Percentiles rank a stretch among this genome's conserved stretches.
Evolutionary conservation across 2,329 filamentous ascomycete species (phyloP).

Genomic region (Fusarium vanettenii): DNA sequence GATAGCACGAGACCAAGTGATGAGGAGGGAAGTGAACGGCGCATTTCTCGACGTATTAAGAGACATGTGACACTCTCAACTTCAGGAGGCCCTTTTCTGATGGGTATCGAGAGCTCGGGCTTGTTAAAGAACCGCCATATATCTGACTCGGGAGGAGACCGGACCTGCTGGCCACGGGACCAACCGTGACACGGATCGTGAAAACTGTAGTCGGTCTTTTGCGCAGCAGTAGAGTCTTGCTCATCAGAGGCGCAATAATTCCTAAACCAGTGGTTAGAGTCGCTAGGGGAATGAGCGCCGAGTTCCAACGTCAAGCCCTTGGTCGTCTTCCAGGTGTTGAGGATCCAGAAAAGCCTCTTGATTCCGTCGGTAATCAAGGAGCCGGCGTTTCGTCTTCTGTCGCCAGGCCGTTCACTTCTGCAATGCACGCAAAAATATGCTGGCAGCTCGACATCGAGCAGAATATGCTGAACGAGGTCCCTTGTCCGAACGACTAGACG

Average conservation of each 20-base stretch:
- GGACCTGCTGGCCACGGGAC: slow-evolving; percentile 42
- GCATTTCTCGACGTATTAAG: slow-evolving; percentile 49
- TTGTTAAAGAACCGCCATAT: slow-evolving; percentile 42
- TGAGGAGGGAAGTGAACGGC: slow-evolving; percentile 37
- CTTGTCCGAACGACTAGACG: slow-evolving; percentile 19
- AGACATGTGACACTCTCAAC: slow-evolving; percentile 46
- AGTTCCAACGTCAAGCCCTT: slow-evolving; percentile 48
- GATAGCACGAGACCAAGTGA: slow-evolving; percentile 33
- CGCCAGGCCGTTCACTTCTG: not conserved
- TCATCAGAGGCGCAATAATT: slow-evolving; percentile 42
- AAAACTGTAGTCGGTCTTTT: slow-evolving; percentile 22
- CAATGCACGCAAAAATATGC: slow-evolving; percentile 40
- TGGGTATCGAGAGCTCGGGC: not conserved
- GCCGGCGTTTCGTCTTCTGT: not conserved
- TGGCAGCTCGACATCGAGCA: slow-evolving; percentile 45
- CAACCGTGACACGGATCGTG: slow-evolving; percentile 46
- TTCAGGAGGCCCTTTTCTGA: slow-evolving; percentile 18
- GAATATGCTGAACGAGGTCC: slow-evolving; percentile 45
- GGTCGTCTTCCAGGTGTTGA: slow-evolving; percentile 44
- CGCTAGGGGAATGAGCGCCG: slow-evolving; percentile 48
- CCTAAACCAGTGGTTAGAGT: slow-evolving; percentile 50
- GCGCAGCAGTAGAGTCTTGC: not conserved
- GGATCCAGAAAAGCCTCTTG: slow-evolving; percentile 46
- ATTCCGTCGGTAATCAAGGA: slow-evolving; percentile 36
- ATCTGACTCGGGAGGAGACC: slow-evolving; percentile 35